A percentile compares a stretch with the other conserved stretches of the same genome.
Conservation (phyloP, 768 basidiomycete genomes). For the Rhizopogon vulgaris region DNA sequence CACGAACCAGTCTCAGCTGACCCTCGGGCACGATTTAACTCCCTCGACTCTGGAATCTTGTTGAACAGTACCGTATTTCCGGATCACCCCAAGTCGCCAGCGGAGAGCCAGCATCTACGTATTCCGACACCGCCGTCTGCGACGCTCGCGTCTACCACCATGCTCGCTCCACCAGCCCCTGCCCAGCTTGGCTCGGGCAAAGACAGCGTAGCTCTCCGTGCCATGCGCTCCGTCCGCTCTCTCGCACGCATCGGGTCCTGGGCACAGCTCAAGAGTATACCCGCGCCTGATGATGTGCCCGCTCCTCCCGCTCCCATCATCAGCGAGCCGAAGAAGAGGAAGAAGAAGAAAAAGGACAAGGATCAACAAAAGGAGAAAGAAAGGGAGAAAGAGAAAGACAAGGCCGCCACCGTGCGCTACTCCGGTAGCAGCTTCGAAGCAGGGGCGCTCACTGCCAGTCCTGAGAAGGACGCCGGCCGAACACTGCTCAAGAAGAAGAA, state of each 20-base stretch:
- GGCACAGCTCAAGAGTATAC: conserved; percentile 48
- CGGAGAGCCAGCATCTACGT: conserved; percentile 5
- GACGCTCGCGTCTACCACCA: conserved; percentile 30
- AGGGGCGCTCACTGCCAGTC: conserved; percentile 43
- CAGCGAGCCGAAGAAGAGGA: conserved; percentile 24
- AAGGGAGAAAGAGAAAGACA: conserved; percentile 26
- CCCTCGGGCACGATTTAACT: conserved; percentile 54
- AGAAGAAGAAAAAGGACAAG: conserved; percentile 34
- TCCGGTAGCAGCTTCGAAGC: conserved; percentile 67
- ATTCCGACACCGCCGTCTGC: conserved; percentile 19
- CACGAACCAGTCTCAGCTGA: conserved; percentile 37
- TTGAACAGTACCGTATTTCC: conserved; percentile 19
- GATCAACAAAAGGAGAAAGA: conserved; percentile 10
- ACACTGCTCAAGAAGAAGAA: conserved; percentile 41
- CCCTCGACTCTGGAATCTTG: conserved; percentile 43
- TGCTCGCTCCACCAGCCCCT: conserved; percentile 33
- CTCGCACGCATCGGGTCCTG: conserved; percentile 69
- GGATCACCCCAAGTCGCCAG: conserved; percentile 11
- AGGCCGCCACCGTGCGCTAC: conserved; percentile 32
- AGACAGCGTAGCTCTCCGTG: conserved; percentile 69
- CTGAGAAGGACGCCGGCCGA: conserved; percentile 5
- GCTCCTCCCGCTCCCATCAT: conserved; percentile 6
- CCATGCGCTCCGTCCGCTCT: conserved; percentile 70
- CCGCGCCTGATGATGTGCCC: conserved; percentile 25
- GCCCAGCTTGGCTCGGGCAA: conserved; percentile 24